A percentile compares a stretch with the other conserved stretches of the same genome.
Conservation (phyloP, 306 rosid genomes). For the Lathyrus oleraceus region DNA sequence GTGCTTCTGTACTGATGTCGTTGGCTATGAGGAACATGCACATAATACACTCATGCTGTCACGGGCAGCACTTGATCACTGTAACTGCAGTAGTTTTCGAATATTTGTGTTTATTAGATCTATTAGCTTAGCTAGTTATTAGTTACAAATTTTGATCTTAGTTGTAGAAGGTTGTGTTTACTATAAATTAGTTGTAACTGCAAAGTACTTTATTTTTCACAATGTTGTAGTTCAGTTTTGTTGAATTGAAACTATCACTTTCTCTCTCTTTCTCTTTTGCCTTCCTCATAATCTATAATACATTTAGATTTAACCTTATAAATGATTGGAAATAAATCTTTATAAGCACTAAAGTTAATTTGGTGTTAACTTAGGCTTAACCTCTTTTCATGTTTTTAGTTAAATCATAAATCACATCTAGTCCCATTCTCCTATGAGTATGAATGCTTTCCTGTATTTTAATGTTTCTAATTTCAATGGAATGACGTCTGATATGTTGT, state of each 20-base stretch:
- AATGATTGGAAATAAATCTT: constrained; percentile 11
- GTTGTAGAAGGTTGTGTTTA: neutral
- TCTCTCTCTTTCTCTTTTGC: neutral
- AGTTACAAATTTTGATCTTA: neutral
- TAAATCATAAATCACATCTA: constrained; percentile 28
- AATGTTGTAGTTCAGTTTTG: neutral
- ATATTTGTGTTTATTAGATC: neutral
- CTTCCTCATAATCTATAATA: neutral
- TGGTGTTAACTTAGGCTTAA: constrained; percentile 18
- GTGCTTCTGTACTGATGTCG: constrained; percentile 2
- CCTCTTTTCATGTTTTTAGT: neutral
- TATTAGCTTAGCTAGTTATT: neutral
- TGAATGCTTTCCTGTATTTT: constrained; percentile 18
- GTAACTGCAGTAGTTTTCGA: neutral
- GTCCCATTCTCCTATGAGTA: constrained; percentile 13
- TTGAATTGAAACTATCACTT: neutral
- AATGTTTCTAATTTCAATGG: constrained; percentile 13
- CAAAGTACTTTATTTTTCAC: neutral
- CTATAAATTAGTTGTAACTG: neutral
- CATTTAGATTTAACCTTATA: constrained; percentile 1
- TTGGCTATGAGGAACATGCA: neutral
- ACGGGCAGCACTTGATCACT: neutral
- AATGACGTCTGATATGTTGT: constrained; percentile 15
- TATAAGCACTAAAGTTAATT: constrained; percentile 18
- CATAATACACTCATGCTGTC: neutral